phyloP scores from a whole-genome alignment of 140 eudicot species.

The Anethum foeniculum region DNA sequence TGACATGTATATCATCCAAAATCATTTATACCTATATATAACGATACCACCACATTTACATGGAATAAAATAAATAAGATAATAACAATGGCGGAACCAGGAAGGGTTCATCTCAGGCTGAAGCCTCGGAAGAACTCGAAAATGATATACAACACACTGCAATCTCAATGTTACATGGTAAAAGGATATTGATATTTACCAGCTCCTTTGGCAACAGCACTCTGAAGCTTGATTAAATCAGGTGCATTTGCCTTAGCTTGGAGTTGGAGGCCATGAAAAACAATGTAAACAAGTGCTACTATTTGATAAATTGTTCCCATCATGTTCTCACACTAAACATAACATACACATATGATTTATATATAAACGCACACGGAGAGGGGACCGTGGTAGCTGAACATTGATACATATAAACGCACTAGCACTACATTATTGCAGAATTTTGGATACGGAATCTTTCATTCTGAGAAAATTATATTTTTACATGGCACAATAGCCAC shows the following conservation, averaged over 20 bases:
- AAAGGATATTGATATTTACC: constrained; percentile 8
- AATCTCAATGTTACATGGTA: neutral
- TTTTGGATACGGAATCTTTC: neutral
- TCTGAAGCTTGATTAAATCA: constrained; percentile 23
- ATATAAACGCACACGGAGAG: neutral
- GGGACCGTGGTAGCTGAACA: neutral
- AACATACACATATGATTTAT: neutral
- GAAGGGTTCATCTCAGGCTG: neutral
- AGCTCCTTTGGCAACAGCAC: constrained; percentile 36
- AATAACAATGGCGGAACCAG: neutral
- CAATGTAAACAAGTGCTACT: neutral
- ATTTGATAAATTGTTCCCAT: neutral
- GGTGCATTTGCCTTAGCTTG: constrained; percentile 10
- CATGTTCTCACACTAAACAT: neutral
- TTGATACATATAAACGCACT: neutral
- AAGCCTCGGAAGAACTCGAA: neutral
- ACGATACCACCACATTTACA: no score
- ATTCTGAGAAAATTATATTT: neutral
- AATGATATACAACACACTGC: neutral
- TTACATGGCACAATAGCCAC: neutral
- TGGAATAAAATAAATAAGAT: no score
- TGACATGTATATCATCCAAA: no score
- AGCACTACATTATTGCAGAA: neutral
- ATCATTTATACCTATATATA: no score
- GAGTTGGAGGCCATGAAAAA: neutral